phyloP scores from a whole-genome alignment of 1,284 basidiomycete genomes.

The Vanrija pseudolonga region DNA sequence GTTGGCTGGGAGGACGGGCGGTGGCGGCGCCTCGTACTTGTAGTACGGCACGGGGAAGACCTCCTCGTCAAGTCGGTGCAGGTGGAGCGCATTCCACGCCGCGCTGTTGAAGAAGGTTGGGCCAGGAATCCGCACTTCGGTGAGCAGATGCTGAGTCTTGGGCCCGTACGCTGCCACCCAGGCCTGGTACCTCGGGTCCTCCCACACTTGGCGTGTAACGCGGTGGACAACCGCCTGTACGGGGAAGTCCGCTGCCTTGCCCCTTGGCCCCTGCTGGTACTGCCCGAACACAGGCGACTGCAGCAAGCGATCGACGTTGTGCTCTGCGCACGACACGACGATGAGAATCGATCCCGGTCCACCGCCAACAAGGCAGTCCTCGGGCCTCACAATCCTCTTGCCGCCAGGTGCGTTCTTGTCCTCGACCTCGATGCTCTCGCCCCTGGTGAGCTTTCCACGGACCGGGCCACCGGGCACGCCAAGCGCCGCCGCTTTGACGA shows the following conservation, averaged over 20 bases:
- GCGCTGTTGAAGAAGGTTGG: constrained; percentile 70
- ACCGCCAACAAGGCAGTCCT: constrained; percentile 47
- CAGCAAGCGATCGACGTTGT: constrained; percentile 48
- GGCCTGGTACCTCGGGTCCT: constrained; percentile 62
- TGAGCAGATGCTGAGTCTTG: constrained; percentile 64
- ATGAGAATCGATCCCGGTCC: constrained; percentile 39
- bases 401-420: constrained; percentile 53
- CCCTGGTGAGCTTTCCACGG: constrained; percentile 48
- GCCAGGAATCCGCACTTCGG: constrained; percentile 63
- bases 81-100: constrained; percentile 65
- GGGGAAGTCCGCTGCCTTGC: constrained; percentile 11
- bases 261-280: constrained; percentile 40
- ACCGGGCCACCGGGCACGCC: constrained; percentile 63
- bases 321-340: constrained; percentile 35
- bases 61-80: constrained; percentile 66
- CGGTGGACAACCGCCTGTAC: constrained; percentile 65
- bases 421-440: constrained; percentile 49
- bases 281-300: constrained; percentile 54
- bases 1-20: constrained; percentile 53
- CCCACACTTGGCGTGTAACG: constrained; percentile 63
- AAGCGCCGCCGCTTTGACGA: constrained; percentile 60
- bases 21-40: constrained; percentile 23
- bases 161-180: constrained; percentile 68
- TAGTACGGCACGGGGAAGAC: constrained; percentile 72
- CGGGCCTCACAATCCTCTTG: constrained; percentile 52